Evolutionary conservation across 2,329 filamentous ascomycete species (phyloP), one percentile per base, ranked within the genome.

Genomic region (Phaeosphaeria sp.): DNA sequence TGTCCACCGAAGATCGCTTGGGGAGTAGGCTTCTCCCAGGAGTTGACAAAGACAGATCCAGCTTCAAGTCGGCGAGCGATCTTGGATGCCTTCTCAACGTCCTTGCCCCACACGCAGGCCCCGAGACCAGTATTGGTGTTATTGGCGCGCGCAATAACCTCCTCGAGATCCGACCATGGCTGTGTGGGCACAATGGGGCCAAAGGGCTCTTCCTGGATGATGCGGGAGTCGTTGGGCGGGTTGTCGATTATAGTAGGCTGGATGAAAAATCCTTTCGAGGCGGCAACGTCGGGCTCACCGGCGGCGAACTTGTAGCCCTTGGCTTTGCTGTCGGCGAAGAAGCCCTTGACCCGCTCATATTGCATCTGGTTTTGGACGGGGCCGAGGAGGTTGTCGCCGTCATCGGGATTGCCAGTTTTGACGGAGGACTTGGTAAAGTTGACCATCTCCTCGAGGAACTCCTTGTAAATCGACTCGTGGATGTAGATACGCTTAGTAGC

Each of bases 331-430:
- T 87, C 84, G 9, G 80, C 79, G 51, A 89, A 81, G 59, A 88
- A 82, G 13, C 78, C 73, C 65, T 83, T 84, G 24, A 87, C 85
- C 22, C 82, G 83, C 47, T 88, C 84, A 68, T 82, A 90, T 73
- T 91, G 89, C 82, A 87, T 84, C 63, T 81, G 75, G 74, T 91
- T 91, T 59, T 88, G 86, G 2, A 90, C 75, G 0, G 89, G 89
- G 0, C 86, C 84, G 55, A 87, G 81, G 40, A 85, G 71, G 44
- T 82, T 79, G 43, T 77, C 77, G 49, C 75, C 79, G 53, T 83
- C 73, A 25, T 74, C 61, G 66, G 75, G 56, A 71, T 42, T 73
- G 55, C 66, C 82, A 44, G 79, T 63, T 55, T 78, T 77, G 44
- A 81, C 58, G 7, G 59, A 66, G 7, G 59, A 66, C 57, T 82